These are phyloP conservation scores for Coffea canephora DNA, from an alignment of 257 asterid genomes.

Conservation along the genomic window DNA sequence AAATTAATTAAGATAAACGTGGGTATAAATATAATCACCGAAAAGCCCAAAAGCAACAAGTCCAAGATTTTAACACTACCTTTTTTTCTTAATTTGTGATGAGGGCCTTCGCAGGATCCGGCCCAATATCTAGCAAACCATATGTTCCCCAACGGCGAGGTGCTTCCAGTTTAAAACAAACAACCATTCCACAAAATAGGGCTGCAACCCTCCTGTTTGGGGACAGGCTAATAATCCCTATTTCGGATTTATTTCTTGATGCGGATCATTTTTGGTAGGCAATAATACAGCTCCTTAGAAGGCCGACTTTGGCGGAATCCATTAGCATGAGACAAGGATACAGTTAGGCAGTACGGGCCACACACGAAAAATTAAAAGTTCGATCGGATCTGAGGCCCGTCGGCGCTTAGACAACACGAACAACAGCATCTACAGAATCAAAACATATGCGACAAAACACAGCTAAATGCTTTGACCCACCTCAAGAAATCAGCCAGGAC, in stretches of 20 bases:
- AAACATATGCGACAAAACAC: constrained; percentile 5
- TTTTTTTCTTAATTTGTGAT: no score
- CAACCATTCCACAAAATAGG: background rate
- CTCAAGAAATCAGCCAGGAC: background rate
- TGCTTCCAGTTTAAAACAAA: no score
- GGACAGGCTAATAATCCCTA: no score
- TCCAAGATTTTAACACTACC: no score
- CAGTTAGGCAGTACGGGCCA: background rate
- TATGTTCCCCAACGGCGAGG: no score
- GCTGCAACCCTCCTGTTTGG: no score
- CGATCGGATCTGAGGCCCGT: background rate
- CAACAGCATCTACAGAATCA: background rate
- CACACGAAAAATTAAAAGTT: background rate
- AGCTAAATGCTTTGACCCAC: constrained; percentile 1
- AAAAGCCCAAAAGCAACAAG: no score
- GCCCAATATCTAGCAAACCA: background rate
- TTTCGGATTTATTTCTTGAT: background rate
- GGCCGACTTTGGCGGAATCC: background rate
- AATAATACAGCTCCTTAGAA: background rate
- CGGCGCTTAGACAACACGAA: background rate
- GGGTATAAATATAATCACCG: no score
- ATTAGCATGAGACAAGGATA: background rate
- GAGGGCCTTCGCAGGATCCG: no score
- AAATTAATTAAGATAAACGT: no score
- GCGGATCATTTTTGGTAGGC: background rate